phyloP scores from a whole-genome alignment of 306 rosid species.

The Gastrolobium villosum region DNA sequence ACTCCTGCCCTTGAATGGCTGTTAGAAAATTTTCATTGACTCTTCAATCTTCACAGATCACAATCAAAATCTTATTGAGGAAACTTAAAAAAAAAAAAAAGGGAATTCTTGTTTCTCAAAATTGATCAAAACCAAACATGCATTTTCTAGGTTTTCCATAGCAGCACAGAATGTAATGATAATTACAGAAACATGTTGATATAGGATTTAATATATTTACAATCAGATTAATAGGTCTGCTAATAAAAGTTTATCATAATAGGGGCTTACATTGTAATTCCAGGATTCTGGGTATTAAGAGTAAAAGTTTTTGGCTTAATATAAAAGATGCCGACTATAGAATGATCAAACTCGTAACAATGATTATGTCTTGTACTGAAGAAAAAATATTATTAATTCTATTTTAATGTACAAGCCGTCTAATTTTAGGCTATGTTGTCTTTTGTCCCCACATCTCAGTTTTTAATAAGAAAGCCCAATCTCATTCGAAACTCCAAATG shows the following conservation, averaged over 20 bases:
- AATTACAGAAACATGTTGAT: neutral
- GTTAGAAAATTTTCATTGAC: neutral
- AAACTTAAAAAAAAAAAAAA: neutral
- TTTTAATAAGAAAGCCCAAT: slow-evolving; percentile 1
- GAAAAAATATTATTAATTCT: neutral
- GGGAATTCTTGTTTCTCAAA: too few species aligned
- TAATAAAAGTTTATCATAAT: slow-evolving; percentile 7
- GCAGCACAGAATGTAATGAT: neutral
- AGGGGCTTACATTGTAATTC: neutral
- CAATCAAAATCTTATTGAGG: neutral
- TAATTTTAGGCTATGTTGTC: neutral
- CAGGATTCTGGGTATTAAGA: neutral
- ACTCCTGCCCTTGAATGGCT: neutral
- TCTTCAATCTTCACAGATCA: neutral
- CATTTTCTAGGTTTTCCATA: neutral
- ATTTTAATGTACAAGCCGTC: neutral
- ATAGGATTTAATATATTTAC: slow-evolving; percentile 10
- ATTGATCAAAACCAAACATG: neutral
- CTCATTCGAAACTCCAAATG: slow-evolving; percentile 7
- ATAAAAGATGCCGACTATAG: slow-evolving; percentile 14
- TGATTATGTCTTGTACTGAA: neutral
- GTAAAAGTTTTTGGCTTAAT: neutral
- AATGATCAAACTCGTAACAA: slow-evolving; percentile 22
- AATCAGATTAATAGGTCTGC: slow-evolving; percentile 7
- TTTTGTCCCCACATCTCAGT: neutral